A percentile compares a stretch with the other conserved stretches of the same genome.
Evolutionary conservation across 805 yeast species (phyloP).

Genomic region (Myxozyma lipomycoides): DNA sequence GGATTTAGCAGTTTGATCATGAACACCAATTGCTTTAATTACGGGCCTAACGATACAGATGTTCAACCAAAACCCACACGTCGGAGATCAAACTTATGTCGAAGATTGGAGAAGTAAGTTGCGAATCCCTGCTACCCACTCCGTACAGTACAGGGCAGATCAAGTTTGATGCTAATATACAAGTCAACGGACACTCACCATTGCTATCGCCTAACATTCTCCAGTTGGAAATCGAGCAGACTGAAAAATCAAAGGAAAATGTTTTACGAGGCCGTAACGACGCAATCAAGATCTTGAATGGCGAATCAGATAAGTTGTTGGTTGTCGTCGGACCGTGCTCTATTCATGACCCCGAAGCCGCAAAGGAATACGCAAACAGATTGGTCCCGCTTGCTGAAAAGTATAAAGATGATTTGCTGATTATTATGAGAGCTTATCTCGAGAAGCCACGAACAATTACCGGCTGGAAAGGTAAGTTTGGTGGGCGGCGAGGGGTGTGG

Average conservation of each 20-base stretch:
- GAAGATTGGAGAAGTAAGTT: slow-evolving; percentile 64
- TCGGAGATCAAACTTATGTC: slow-evolving; percentile 72
- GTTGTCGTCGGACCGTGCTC: slow-evolving; percentile 97
- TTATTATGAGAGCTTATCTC: slow-evolving; percentile 95
- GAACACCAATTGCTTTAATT: no score
- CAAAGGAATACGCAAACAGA: slow-evolving; percentile 76
- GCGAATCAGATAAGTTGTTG: slow-evolving; percentile 80
- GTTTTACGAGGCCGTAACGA: slow-evolving; percentile 74
- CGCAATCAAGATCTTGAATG: slow-evolving; percentile 67
- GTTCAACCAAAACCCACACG: slow-evolving; percentile 80
- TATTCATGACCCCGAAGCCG: slow-evolving; percentile 89
- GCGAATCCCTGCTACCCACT: not conserved
- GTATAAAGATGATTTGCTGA: slow-evolving; percentile 68
- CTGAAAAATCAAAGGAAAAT: slow-evolving; percentile 53
- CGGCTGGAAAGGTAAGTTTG: slow-evolving; percentile 85
- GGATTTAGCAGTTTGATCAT: no score
- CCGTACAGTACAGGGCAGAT: not conserved
- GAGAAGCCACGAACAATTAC: slow-evolving; percentile 98
- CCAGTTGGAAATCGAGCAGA: slow-evolving; percentile 77
- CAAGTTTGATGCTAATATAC: not conserved
- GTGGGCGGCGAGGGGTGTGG: not conserved
- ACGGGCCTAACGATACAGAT: no score
- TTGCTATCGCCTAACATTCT: slow-evolving; percentile 90
- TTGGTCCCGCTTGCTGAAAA: slow-evolving; percentile 57
- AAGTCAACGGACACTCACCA: slow-evolving; percentile 82